Evolutionary conservation across 2,329 filamentous ascomycete genomes (phyloP).

Genomic region (Colletotrichum siamense): DNA sequence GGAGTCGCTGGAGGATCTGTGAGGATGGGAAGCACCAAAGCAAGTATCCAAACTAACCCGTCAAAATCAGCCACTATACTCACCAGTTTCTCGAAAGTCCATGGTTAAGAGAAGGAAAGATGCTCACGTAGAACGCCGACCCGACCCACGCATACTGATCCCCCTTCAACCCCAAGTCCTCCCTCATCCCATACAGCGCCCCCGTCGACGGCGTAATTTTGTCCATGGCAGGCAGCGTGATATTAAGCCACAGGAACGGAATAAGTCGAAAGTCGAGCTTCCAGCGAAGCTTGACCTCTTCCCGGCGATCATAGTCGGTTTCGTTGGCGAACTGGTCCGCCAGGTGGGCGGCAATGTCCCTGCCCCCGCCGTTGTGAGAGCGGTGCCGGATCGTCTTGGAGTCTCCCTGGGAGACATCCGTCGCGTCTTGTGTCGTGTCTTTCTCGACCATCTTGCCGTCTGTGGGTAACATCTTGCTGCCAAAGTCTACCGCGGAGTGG

Average conservation of each 20-base stretch:
- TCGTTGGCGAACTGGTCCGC: neutral
- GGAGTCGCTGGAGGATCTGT: neutral
- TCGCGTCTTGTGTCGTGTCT: neutral
- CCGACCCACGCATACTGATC: conserved; percentile 27
- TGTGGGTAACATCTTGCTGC: neutral
- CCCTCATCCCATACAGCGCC: conserved; percentile 31
- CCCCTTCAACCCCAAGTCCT: conserved; percentile 27
- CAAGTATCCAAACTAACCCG: neutral
- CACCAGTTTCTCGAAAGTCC: too few species aligned
- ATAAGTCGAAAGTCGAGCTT: neutral
- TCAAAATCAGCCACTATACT: too few species aligned
- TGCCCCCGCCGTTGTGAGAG: neutral
- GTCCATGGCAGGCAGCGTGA: conserved; percentile 33
- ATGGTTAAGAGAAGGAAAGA: too few species aligned
- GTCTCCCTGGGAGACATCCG: neutral
- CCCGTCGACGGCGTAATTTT: conserved; percentile 35
- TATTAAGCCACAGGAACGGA: conserved; percentile 12
- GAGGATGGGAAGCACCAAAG: neutral
- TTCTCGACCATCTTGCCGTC: neutral
- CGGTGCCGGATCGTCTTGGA: neutral
- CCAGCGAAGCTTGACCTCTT: neutral
- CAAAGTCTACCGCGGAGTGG: neutral
- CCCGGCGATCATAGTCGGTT: neutral
- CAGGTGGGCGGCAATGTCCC: neutral
- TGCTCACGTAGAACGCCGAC: neutral